Base-by-base conservation (phyloP, 495 filamentous ascomycete species). In the Xylaria grammica region DNA sequence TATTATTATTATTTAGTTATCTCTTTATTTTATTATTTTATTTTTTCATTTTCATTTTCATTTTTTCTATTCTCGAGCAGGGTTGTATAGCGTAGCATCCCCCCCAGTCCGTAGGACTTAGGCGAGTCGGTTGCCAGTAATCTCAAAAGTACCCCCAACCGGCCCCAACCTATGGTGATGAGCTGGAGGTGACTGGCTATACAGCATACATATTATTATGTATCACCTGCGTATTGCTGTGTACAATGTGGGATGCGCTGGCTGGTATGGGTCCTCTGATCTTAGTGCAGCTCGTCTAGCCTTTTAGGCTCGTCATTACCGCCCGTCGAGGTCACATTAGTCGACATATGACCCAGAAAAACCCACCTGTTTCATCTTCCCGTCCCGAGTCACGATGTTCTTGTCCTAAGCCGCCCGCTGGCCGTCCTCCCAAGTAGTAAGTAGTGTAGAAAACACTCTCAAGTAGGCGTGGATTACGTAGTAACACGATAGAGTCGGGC, bases 291-390 rank as follows among this genome's bases (percentile, higher is more conserved):
- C 55, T 30, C 29, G 38, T 34, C 24, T 38, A 49, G 27, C 52
- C 40, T 51, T 17, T 64, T 45, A 63, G 29, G 61, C 62, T 64
- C 62, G 62, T 64, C 62, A 64, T 64, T 64, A 36, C 51, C 49
- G 51, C 61, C n/a, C 42, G 62, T 64, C 52, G 53, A 64, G 45
- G 45, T 15, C 62, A 45, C 62, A 58, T 58, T 58, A 48, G 52
- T 64, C 45, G 44, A 51, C 20, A 42, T 56, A 19, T 50, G 40
- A 50, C 62, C 52, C 62, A 48, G 44, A 50, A 44, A 64, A 46
- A 58, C 62, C 52, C 62, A 50, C 62, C 34, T 58, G 62, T 64
- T 48, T 64, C 62, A 64, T 64, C 61, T 48, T 63, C 24, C 61
- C 61, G 32, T 56, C 42, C 51, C 29, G 52, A 57, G 62, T 64